Base-by-base conservation (phyloP, 1,139 yeast species). In the Taphrina wiesneri region DNA sequence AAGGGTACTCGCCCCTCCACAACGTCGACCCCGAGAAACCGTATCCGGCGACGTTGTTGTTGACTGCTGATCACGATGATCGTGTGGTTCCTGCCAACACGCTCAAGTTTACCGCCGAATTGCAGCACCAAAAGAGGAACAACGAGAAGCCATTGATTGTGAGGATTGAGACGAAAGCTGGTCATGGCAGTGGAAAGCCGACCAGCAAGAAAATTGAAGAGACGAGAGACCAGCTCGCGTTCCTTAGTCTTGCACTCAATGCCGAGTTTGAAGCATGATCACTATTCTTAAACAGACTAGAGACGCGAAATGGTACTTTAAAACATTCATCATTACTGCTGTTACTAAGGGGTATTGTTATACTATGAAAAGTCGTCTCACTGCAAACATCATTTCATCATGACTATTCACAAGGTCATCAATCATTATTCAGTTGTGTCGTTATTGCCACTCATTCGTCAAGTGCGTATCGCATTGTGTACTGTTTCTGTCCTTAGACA, bases 31-130 rank as follows among this genome's bases (percentile, higher is more conserved):
- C 56, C 23, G 9, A 23, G 9, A 63, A 41, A 19, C 41, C 43
- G 9, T 63, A 63, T 32, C 66, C 66, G 13, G 34, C 59, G n/a
- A 36, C 56, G 13, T 39, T 62, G 25, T 47, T 62, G 21, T 28
- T 62, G 46, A 62, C 65, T 2, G 60, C 61, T n/a, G 65, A 62
- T 11, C 65, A 62, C 49, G 65, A 62, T 19, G 61, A 62, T 25
- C 61, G 61, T 5, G 61, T 62, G 30, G 61, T 52, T 9, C 60
- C 65, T n/a, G 60, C 61, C 4, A 57, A 62, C 36, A 45, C 65
- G 17, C 61, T 62, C 54, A 62, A 62, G 28, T 53, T 62, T 21
- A 32, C 54, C n/a, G 65, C 65, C 26, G 47, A 62, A 45, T 7
- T 62, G 34, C 65, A 62, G 30, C 53, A 62, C 36, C 46, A 19